Percentiles rank a stretch among this genome's conserved stretches.
Conservation (phyloP, 2,329 filamentous ascomycete species). For the Lojkania enalia region DNA sequence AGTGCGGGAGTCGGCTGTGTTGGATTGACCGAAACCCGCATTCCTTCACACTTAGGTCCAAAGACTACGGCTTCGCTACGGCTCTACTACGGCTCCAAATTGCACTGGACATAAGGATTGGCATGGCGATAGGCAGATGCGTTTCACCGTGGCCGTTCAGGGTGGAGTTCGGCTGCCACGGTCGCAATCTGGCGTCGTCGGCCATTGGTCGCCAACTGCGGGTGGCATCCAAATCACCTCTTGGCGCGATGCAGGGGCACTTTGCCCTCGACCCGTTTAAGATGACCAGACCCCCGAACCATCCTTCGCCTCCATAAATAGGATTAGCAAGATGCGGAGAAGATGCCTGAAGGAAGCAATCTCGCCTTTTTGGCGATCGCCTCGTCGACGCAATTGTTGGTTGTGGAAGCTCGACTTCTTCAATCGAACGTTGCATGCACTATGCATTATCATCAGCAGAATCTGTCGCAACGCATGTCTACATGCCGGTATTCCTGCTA, state of each 20-base stretch:
- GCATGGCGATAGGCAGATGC: constrained; percentile 29
- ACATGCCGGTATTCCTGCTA: constrained; percentile 4
- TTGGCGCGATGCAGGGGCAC: constrained; percentile 34
- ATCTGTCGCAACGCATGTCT: no score
- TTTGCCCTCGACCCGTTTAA: constrained; percentile 21
- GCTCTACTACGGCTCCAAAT: constrained; percentile 1
- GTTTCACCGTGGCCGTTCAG: constrained; percentile 14
- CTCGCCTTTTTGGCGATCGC: constrained; percentile 1
- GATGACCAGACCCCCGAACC: constrained; percentile 20
- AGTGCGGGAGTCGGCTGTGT: not conserved
- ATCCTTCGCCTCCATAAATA: constrained; percentile 40
- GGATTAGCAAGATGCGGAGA: constrained; percentile 29
- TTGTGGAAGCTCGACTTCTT: no score
- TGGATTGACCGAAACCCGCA: no score
- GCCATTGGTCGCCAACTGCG: constrained; percentile 13
- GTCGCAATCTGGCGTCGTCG: constrained; percentile 23
- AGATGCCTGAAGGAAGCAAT: constrained; percentile 21
- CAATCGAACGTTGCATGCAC: no score
- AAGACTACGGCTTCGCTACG: not conserved
- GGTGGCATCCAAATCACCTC: constrained; percentile 21
- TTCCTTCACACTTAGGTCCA: not conserved
- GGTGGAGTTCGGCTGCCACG: constrained; percentile 16
- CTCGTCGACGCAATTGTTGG: no score
- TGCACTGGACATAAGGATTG: constrained; percentile 2
- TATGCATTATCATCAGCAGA: no score